phyloP scores from a whole-genome alignment of 2,329 filamentous ascomycete species.

The Trichoderma brevicompactum region DNA sequence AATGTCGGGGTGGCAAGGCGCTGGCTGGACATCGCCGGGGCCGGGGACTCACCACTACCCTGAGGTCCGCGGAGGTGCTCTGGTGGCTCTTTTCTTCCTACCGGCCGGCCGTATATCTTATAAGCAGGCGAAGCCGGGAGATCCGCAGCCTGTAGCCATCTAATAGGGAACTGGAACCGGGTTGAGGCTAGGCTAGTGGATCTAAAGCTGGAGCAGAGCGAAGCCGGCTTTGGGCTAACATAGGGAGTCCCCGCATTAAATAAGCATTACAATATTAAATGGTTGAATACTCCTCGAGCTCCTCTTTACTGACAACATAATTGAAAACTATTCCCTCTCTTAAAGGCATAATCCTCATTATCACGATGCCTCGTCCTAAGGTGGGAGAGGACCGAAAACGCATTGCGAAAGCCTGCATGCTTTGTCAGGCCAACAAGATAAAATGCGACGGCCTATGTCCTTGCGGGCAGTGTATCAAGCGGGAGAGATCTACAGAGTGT shows the following conservation, averaged over 20 bases:
- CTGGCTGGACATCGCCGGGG: conserved; percentile 59
- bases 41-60: conserved; percentile 63
- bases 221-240: neutral
- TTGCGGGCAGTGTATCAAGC: conserved; percentile 8
- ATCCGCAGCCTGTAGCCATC: conserved; percentile 44
- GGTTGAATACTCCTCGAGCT: neutral
- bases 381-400: neutral
- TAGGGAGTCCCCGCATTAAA: conserved; percentile 6
- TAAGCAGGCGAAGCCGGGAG: conserved; percentile 46
- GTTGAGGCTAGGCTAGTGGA: neutral
- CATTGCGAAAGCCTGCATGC: conserved; percentile 4
- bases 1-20: conserved; percentile 60
- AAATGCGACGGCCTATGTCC: conserved; percentile 12
- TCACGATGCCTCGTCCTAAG: conserved; percentile 2
- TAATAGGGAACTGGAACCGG: neutral
- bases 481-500: neutral
- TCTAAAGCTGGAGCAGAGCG: neutral
- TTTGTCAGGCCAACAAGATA: conserved; percentile 11
- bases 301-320: neutral
- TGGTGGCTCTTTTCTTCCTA: conserved; percentile 60
- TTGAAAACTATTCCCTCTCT: neutral
- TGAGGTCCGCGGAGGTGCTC: conserved; percentile 52
- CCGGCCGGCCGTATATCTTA: conserved; percentile 60
- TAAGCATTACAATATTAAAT: neutral
- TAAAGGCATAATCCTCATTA: neutral